These are phyloP conservation scores for Aspergillus sp. DNA, from an alignment of 2,329 filamentous ascomycete species.

Conservation along the genomic window DNA sequence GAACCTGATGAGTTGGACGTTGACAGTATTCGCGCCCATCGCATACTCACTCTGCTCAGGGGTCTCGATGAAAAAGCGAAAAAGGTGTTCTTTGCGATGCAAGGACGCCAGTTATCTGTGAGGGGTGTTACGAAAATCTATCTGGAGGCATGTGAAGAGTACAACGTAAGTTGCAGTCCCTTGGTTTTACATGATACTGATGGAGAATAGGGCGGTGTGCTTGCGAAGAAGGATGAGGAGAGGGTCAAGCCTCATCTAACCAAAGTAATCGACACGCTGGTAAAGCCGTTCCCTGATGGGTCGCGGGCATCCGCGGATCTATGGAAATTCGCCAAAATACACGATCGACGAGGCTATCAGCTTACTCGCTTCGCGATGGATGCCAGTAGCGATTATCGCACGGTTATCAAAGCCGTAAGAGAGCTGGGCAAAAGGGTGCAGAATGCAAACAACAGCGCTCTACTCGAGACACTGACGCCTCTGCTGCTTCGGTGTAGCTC, in stretches of 20 bases:
- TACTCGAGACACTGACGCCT: conserved; percentile 71
- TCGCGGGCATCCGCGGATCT: conserved; percentile 65
- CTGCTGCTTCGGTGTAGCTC: conserved; percentile 75
- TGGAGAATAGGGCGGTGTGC: conserved; percentile 55
- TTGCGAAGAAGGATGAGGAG: conserved; percentile 56
- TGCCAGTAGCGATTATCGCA: conserved; percentile 82
- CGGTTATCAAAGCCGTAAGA: conserved; percentile 79
- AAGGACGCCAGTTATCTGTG: conserved; percentile 65
- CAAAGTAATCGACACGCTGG: conserved; percentile 62
- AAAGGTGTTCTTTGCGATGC: conserved; percentile 79
- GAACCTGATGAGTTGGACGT: conserved; percentile 33
- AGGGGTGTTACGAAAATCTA: conserved; percentile 66
- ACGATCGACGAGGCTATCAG: conserved; percentile 84
- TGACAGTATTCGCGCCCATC: conserved; percentile 65
- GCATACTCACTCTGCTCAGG: conserved; percentile 72
- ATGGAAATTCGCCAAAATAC: conserved; percentile 80
- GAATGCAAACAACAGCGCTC: conserved; percentile 48
- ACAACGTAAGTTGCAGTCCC: conserved; percentile 47
- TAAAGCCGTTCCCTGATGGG: conserved; percentile 66
- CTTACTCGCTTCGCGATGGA: conserved; percentile 78
- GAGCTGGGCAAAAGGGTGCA: conserved; percentile 78
- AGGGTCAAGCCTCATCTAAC: conserved; percentile 61
- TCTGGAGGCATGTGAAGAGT: conserved; percentile 74
- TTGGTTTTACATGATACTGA: conserved; percentile 4
- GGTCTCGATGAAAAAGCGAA: conserved; percentile 69